phyloP scores from a whole-genome alignment of 2,329 filamentous ascomycete genomes.

The Talaromyces marneffei region DNA sequence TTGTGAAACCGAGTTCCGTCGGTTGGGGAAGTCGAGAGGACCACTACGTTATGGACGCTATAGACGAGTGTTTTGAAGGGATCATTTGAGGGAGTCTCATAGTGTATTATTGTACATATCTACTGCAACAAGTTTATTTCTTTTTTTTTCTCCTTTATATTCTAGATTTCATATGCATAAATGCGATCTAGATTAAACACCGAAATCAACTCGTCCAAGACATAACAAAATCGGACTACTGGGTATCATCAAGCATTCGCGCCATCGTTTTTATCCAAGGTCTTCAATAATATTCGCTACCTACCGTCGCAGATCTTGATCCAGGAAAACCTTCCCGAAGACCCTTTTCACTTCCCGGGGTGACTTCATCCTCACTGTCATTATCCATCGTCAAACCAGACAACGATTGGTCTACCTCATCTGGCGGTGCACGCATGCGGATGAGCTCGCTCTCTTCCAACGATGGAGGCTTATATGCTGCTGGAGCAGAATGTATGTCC shows the following conservation, averaged over 20 bases:
- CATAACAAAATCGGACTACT: neutral
- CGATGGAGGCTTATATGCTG: constrained; percentile 59
- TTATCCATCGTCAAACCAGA: constrained; percentile 2
- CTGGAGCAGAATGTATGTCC: constrained; percentile 67
- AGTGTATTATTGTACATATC: constrained; percentile 15
- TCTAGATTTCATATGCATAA: neutral
- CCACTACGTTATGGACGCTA: neutral
- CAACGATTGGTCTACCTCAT: constrained; percentile 40
- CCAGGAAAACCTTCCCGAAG: constrained; percentile 32
- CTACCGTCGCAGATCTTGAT: constrained; percentile 16
- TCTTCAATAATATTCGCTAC: constrained; percentile 33
- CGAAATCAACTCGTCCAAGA: too few species aligned
- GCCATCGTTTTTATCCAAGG: neutral
- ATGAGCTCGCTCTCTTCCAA: constrained; percentile 60
- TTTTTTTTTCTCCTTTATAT: neutral
- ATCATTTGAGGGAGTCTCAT: neutral
- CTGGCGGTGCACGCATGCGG: constrained; percentile 53
- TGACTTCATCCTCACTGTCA: constrained; percentile 36
- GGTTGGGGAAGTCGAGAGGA: neutral
- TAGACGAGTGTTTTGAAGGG: neutral
- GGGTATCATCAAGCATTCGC: neutral
- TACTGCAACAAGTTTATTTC: constrained; percentile 6
- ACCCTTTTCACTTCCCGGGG: constrained; percentile 13
- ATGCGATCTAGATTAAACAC: too few species aligned
- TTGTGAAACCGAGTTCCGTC: neutral